Base-by-base conservation (phyloP, 1,284 basidiomycete genomes). In the Ceratorhiza oryzae-sativae region DNA sequence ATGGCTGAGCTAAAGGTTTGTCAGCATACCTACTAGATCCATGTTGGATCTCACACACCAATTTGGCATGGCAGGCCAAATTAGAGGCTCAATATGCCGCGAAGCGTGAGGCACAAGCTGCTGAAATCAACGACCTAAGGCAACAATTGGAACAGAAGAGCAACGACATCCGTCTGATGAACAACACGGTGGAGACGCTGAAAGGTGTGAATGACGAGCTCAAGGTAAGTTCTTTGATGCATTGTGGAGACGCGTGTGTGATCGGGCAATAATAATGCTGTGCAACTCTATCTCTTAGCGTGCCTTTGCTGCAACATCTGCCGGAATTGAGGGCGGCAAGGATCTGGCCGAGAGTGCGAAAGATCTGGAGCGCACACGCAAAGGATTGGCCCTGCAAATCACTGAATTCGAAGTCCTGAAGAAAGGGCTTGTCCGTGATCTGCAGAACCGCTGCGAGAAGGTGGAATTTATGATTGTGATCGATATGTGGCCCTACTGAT, bases 391-490 rank as follows among this genome's bases (percentile, higher is more conserved):
- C 76, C 90, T 95, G 25, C 97, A 99, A 80, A 89, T 98, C 75
- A 93, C 95, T 76, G 97, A 99, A 80, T 99, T 99, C 80, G 97
- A 99, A 80, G 91, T 92, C 41, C 95, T 98, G 79, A 99, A 99
- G 88, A 97, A 98, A 85, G 97, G 93, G 73, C 87, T 99, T 76
- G 98, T 99, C 93, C 91, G 95, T 60, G 97, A 99, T 84, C 84
- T 99, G 76, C 97, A 98, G 84, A 98, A 99, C 81, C 95, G 97
- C 55, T 99, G 97, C 81, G 97, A 99, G 85, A 99, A 99, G 90
- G 95, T 94, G 71, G 75, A 71, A 30, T 25, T 36, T 59, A 63
- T 76, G 60, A 46, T 72, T 72, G 73, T 46, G 25, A 15, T 39
- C 4, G 4, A 30, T 30, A 32, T 36, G 32, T 3, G 41, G 61